Percentiles rank a stretch among this genome's conserved stretches.
phyloP scores from a whole-genome alignment of 2,329 filamentous ascomycete species.

The Ophiostoma novo-ulmi region DNA sequence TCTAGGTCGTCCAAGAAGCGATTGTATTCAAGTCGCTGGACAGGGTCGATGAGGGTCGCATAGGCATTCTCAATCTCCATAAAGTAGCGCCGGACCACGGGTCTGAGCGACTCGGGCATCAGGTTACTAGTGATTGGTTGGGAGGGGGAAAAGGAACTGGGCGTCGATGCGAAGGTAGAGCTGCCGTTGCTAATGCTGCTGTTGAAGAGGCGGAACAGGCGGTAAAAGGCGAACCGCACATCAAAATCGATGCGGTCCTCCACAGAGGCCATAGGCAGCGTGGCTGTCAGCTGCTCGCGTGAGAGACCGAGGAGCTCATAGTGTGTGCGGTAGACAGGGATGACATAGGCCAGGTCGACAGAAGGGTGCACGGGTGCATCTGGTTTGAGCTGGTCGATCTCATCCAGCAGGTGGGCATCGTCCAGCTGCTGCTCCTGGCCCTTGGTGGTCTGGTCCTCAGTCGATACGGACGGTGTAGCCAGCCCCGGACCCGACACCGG shows the following conservation, averaged over 20 bases:
- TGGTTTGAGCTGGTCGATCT: not conserved
- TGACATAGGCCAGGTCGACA: conserved; percentile 4
- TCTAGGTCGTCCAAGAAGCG: conserved; percentile 28
- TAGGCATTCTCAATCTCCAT: conserved; percentile 41
- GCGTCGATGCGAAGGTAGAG: not conserved
- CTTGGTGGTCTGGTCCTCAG: not conserved
- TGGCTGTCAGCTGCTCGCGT: conserved; percentile 30
- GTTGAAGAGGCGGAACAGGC: conserved; percentile 43
- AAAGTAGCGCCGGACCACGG: conserved; percentile 40
- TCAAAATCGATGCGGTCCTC: conserved; percentile 14
- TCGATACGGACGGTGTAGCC: not conserved
- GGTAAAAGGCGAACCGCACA: conserved; percentile 43
- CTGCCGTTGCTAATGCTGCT: conserved; percentile 33
- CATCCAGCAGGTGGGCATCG: not conserved
- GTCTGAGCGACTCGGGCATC: conserved; percentile 39
- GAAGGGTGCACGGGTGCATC: not conserved
- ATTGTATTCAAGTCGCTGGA: conserved; percentile 41
- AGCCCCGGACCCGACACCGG: not conserved
- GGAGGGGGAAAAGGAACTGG: not conserved
- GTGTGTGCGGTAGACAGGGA: conserved; percentile 33
- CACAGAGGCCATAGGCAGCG: conserved; percentile 31
- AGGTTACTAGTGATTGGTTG: conserved; percentile 15
- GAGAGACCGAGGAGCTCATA: conserved; percentile 46
- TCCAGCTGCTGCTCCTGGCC: conserved; percentile 9
- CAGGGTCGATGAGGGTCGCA: conserved; percentile 45